Evolutionary conservation across 1,139 yeast genomes (phyloP).

Genomic region (Saccharomycopsis hybrid): DNA sequence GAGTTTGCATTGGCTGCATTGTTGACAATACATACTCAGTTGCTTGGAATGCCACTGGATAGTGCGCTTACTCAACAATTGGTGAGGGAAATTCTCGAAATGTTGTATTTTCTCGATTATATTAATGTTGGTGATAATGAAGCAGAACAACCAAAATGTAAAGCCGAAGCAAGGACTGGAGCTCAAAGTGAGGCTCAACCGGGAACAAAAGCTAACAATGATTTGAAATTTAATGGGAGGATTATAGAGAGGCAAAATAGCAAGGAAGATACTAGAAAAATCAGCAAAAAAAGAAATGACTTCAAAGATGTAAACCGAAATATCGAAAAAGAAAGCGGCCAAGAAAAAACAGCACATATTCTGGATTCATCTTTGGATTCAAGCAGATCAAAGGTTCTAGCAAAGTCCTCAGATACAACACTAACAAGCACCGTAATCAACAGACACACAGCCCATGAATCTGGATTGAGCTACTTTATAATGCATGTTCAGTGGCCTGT

Average conservation of each 20-base stretch:
- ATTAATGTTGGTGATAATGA: background rate
- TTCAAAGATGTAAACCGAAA: background rate
- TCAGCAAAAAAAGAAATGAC: too few species aligned
- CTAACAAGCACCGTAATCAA: background rate
- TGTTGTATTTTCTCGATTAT: conserved; percentile 25
- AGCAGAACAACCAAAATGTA: background rate
- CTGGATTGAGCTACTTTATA: conserved; percentile 9
- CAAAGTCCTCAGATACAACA: too few species aligned
- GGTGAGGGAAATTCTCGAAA: conserved; percentile 29
- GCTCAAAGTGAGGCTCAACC: too few species aligned
- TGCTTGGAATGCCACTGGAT: conserved; percentile 32
- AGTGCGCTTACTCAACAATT: conserved; percentile 37
- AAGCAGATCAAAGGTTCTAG: too few species aligned
- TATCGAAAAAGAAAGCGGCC: too few species aligned
- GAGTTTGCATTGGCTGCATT: conserved; percentile 33
- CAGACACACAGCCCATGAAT: background rate
- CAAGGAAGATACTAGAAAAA: too few species aligned
- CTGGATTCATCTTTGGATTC: too few species aligned
- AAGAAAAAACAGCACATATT: too few species aligned
- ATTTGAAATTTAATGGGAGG: too few species aligned
- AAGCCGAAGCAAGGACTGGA: background rate
- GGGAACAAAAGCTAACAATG: too few species aligned
- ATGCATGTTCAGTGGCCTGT: conserved; percentile 42
- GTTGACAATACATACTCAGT: conserved; percentile 30
- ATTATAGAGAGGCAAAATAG: too few species aligned